phyloP scores from a whole-genome alignment of 805 yeast genomes.

The Yamadazyma akitaensis region DNA sequence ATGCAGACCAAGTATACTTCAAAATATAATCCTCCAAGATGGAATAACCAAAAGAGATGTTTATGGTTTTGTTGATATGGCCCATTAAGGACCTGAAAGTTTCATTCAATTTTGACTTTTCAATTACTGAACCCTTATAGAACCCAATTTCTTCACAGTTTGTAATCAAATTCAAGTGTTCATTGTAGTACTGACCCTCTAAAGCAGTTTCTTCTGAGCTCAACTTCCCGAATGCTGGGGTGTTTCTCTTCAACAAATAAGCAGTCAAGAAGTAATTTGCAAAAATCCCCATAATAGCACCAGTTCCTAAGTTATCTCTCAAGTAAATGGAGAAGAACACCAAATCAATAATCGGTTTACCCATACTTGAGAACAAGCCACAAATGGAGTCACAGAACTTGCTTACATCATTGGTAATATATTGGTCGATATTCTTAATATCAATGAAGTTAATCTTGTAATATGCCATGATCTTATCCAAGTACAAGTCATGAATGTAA shows the following conservation, averaged over 20 bases:
- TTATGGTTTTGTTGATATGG: conserved; percentile 54
- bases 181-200: conserved; percentile 86
- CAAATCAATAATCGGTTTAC: conserved; percentile 87
- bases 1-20: conserved; percentile 91
- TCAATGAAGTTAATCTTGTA: conserved; percentile 58
- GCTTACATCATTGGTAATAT: conserved; percentile 79
- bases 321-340: conserved; percentile 80
- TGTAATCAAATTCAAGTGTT: conserved; percentile 78
- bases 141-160: conserved; percentile 94
- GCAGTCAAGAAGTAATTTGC: conserved; percentile 81
- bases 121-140: conserved; percentile 83
- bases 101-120: conserved; percentile 59
- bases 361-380: conserved; percentile 80
- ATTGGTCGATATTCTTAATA: conserved; percentile 73
- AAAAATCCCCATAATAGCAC: conserved; percentile 82
- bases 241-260: conserved; percentile 59
- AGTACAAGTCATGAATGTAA: conserved; percentile 85
- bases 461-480: conserved; percentile 76
- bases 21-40: conserved; percentile 80
- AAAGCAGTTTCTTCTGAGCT: conserved; percentile 70
- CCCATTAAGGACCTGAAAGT: conserved; percentile 55
- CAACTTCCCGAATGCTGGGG: conserved; percentile 83
- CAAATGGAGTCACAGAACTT: conserved; percentile 79
- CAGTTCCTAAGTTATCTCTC: conserved; percentile 79
- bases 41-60: conserved; percentile 62